Evolutionary conservation across 805 yeast species (phyloP).

Genomic region (Kazachstania viticola): DNA sequence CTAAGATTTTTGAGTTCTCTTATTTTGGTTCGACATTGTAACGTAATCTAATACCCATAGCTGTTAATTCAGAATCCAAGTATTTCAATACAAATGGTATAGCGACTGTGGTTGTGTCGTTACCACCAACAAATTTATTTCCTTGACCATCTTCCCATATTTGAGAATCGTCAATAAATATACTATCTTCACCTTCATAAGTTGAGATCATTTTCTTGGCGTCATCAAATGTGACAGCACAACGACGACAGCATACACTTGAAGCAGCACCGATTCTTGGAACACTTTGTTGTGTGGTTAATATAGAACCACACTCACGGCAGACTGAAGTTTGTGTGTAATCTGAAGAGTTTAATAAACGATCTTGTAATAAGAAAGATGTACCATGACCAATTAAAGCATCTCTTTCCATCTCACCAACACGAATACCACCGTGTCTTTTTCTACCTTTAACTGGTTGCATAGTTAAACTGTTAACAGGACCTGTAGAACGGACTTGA

Average conservation of each 20-base stretch:
- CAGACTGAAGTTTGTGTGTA: constrained; percentile 87
- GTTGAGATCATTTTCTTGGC: constrained; percentile 32
- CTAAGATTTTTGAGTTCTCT: too few species aligned
- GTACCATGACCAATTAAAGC: constrained; percentile 98
- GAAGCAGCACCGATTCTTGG: constrained; percentile 82
- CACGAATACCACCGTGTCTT: constrained; percentile 98
- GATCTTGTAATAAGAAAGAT: constrained; percentile 85
- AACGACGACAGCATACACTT: constrained; percentile 76
- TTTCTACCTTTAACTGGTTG: constrained; percentile 99
- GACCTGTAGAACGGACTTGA: constrained; percentile 98
- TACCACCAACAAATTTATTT: constrained; percentile 81
- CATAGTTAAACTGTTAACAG: constrained; percentile 93
- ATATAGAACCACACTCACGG: constrained; percentile 83
- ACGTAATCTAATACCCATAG: constrained; percentile 93
- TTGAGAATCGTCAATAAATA: constrained; percentile 53
- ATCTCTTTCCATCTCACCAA: constrained; percentile 99
- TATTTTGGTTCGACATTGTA: constrained; percentile 68
- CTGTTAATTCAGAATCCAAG: constrained; percentile 87
- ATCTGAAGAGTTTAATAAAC: constrained; percentile 89
- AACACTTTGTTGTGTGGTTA: constrained; percentile 81
- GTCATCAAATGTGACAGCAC: constrained; percentile 62
- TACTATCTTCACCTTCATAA: constrained; percentile 23
- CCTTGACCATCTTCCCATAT: constrained; percentile 98
- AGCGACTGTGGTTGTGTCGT: constrained; percentile 87
- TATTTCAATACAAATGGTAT: constrained; percentile 94